Percentiles rank a stretch among this genome's conserved stretches.
phyloP scores from a whole-genome alignment of 176 grass and related monocot species.

The Poa pratensis region DNA sequence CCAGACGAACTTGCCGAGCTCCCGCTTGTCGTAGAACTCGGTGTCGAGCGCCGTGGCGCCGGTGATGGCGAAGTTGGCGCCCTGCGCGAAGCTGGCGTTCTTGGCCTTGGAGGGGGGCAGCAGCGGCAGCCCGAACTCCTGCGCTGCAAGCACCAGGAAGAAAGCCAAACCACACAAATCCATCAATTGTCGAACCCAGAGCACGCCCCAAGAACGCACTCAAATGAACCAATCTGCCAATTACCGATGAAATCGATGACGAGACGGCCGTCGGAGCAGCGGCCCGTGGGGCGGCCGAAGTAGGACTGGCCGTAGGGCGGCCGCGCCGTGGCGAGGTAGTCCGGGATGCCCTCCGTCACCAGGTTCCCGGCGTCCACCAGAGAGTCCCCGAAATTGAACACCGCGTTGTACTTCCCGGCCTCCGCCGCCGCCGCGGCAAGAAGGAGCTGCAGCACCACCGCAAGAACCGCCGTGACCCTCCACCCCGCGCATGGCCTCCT shows the following conservation, averaged over 20 bases:
- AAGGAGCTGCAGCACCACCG: neutral
- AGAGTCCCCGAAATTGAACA: conserved; percentile 80
- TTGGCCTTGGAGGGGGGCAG: conserved; percentile 76
- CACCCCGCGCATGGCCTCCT: neutral
- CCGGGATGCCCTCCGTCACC: conserved; percentile 54
- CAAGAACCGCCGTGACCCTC: neutral
- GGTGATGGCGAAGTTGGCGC: conserved; percentile 90
- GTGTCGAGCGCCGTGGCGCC: conserved; percentile 80
- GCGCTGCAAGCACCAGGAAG: conserved; percentile 37
- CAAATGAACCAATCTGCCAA: neutral
- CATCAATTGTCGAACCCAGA: conserved; percentile 14
- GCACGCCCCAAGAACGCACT: neutral
- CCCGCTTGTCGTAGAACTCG: conserved; percentile 66
- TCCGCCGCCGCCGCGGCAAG: neutral
- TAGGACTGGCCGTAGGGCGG: conserved; percentile 55
- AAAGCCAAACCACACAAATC: neutral
- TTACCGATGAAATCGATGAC: conserved; percentile 76
- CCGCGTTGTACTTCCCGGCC: conserved; percentile 45
- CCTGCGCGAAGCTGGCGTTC: conserved; percentile 64
- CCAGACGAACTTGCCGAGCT: conserved; percentile 70
- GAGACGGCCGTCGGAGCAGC: conserved; percentile 72
- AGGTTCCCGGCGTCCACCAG: conserved; percentile 76
- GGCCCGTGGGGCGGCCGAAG: conserved; percentile 66
- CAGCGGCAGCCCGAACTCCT: conserved; percentile 74
- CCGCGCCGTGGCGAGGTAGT: conserved; percentile 60